Conservation (phyloP, 306 rosid genomes). For the Begonia loranthoides region DNA sequence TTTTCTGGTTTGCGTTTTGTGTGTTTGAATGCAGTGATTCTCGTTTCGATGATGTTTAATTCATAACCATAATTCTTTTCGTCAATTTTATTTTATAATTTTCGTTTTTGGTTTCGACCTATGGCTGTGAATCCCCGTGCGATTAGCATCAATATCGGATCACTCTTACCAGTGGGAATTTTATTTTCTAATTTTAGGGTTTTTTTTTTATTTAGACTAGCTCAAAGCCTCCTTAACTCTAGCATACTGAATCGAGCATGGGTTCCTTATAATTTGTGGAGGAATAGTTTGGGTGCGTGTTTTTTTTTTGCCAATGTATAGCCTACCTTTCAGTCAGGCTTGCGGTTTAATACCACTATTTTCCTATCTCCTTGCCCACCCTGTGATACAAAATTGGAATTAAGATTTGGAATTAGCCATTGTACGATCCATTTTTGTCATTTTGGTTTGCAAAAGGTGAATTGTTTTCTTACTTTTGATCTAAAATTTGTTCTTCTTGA, state of each 20-base stretch:
- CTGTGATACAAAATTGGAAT: background rate
- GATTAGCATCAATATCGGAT: constrained; percentile 17
- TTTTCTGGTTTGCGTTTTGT: constrained; percentile 6
- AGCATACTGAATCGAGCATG: constrained; percentile 24
- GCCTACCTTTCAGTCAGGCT: constrained; percentile 6
- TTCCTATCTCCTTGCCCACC: background rate
- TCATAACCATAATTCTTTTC: background rate
- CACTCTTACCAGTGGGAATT: constrained; percentile 8
- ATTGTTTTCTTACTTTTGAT: too few species aligned
- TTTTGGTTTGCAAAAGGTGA: too few species aligned
- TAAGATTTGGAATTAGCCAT: background rate
- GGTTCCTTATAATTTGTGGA: background rate
- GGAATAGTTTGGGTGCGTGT: constrained; percentile 8
- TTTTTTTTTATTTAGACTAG: constrained; percentile 17
- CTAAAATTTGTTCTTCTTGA: background rate
- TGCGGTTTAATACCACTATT: constrained; percentile 5
- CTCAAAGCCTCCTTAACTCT: constrained; percentile 17
- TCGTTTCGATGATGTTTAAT: background rate
- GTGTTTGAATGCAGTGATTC: constrained; percentile 1
- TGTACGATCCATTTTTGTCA: background rate
- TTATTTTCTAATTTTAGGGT: constrained; percentile 19
- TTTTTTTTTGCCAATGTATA: constrained; percentile 3
- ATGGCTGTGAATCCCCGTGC: constrained; percentile 13
- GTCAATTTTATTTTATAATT: background rate
- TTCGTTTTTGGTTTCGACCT: background rate